phyloP scores from a whole-genome alignment of 306 rosid species.

The Fagus sylvatica region DNA sequence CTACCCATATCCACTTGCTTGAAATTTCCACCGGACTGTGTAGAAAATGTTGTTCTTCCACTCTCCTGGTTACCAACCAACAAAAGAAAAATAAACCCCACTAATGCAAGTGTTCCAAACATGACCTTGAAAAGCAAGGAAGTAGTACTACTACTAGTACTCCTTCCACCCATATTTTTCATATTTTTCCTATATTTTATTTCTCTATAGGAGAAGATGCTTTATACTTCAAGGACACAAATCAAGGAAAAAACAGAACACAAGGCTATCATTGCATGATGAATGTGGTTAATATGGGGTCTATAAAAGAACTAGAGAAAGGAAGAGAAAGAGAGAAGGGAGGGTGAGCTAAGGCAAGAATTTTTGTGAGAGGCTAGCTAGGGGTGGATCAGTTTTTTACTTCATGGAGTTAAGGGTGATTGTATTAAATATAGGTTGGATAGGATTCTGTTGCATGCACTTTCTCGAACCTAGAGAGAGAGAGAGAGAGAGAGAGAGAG shows the following conservation, averaged over 20 bases:
- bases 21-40: slow-evolving; percentile 21
- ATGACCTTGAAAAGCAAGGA: slow-evolving; percentile 40
- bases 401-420: no score
- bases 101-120: slow-evolving; percentile 43
- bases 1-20: slow-evolving; percentile 28
- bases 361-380: slow-evolving; percentile 7
- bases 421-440: slow-evolving; percentile 56
- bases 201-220: slow-evolving; percentile 22
- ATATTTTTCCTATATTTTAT: slow-evolving; percentile 15
- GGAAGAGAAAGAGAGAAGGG: slow-evolving; percentile 13
- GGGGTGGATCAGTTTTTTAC: slow-evolving; percentile 57
- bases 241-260: slow-evolving; percentile 24
- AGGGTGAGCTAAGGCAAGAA: slow-evolving; percentile 21
- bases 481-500: slow-evolving; percentile 36
- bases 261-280: slow-evolving; percentile 41
- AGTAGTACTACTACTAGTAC: slow-evolving; percentile 11
- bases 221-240: slow-evolving; percentile 23
- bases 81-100: slow-evolving; percentile 56
- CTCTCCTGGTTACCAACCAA: slow-evolving; percentile 42
- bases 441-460: slow-evolving; percentile 59
- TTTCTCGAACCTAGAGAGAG: slow-evolving; percentile 56
- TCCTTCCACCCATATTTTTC: slow-evolving; percentile 33
- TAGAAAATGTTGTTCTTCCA: slow-evolving; percentile 26
- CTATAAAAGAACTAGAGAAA: slow-evolving; percentile 9
- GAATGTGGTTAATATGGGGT: slow-evolving; percentile 33